A percentile compares a stretch with the other conserved stretches of the same genome.
These are phyloP conservation scores for Trifolium subterraneum DNA, from an alignment of 306 rosid genomes.

Conservation along the genomic window DNA sequence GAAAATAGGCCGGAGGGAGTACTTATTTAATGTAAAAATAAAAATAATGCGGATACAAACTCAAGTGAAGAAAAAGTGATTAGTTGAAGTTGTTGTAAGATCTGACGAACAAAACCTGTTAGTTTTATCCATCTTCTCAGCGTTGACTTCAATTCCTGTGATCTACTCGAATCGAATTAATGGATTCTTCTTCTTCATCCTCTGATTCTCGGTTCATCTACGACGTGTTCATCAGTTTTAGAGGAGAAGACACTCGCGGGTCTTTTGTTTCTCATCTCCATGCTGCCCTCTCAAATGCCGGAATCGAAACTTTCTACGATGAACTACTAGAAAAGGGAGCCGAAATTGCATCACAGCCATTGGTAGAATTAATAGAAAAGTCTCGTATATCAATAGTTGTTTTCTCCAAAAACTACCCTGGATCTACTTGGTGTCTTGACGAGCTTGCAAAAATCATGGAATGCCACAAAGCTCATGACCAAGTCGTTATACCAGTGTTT, in stretches of 20 bases:
- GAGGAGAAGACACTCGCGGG: neutral
- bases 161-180: neutral
- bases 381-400: neutral
- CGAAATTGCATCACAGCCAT: neutral
- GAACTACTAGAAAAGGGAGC: neutral
- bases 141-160: neutral
- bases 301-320: neutral
- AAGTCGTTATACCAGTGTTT: constrained; percentile 16
- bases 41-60: too few species aligned
- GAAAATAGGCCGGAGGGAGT: too few species aligned
- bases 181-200: constrained; percentile 2
- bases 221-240: constrained; percentile 23
- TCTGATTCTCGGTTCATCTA: neutral
- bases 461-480: neutral
- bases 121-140: too few species aligned
- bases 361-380: neutral
- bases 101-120: too few species aligned
- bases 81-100: neutral
- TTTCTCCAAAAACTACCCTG: neutral
- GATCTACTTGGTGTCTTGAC: constrained; percentile 32
- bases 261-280: neutral
- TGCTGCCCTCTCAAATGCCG: neutral
- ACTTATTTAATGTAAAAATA: too few species aligned
- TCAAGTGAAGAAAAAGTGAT: too few species aligned
- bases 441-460: constrained; percentile 1